Percentiles rank a stretch among this genome's conserved stretches.
These are phyloP conservation scores for Aspergillus pseudonomiae DNA, from an alignment of 2,329 filamentous ascomycete genomes.

Conservation along the genomic window DNA sequence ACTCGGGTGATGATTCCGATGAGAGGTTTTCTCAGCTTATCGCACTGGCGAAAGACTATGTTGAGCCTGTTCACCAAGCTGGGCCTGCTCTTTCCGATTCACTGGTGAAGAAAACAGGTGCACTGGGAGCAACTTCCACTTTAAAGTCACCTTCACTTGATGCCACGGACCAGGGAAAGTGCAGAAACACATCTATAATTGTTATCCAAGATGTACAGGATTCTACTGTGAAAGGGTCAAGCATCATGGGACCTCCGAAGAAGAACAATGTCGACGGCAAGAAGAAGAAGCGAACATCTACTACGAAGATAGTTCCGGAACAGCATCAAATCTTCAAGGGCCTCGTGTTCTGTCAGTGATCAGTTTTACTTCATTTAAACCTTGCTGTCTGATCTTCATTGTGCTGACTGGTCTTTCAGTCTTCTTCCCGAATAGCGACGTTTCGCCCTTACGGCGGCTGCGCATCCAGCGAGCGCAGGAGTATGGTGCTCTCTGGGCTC, in stretches of 20 bases:
- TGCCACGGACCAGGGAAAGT: neutral
- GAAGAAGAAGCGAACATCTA: conserved; percentile 36
- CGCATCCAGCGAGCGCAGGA: conserved; percentile 76
- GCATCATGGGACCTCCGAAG: conserved; percentile 21
- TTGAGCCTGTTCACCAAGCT: neutral
- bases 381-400: neutral
- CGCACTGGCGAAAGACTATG: neutral
- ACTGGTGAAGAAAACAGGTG: neutral
- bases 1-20: conserved; percentile 29
- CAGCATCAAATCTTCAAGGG: conserved; percentile 61
- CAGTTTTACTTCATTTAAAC: neutral
- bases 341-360: conserved; percentile 59
- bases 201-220: neutral
- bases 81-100: conserved; percentile 4
- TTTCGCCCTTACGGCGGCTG: conserved; percentile 65
- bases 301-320: conserved; percentile 54
- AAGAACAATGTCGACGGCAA: conserved; percentile 20
- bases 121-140: conserved; percentile 7
- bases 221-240: conserved; percentile 12
- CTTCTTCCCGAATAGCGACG: conserved; percentile 81
- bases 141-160: neutral
- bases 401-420: conserved; percentile 37
- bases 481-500: conserved; percentile 74
- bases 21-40: conserved; percentile 25
- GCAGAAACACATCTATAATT: neutral